phyloP scores from a whole-genome alignment of 2,329 filamentous ascomycete genomes.

The Leptographium galeiforme region DNA sequence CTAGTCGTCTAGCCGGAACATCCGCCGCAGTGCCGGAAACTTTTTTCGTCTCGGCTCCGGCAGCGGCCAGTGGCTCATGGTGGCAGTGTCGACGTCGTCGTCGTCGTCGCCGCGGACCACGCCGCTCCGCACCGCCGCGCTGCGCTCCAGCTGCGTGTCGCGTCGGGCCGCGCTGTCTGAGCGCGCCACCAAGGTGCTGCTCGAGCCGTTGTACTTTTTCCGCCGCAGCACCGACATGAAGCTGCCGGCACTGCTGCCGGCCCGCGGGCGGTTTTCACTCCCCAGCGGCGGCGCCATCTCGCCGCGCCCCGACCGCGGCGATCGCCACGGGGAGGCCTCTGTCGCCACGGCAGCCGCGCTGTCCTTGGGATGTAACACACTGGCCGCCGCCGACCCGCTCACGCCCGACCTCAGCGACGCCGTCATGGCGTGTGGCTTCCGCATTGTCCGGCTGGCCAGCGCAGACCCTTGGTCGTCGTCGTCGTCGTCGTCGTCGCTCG shows the following conservation, averaged over 20 bases:
- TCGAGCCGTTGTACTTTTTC: slow-evolving; percentile 32
- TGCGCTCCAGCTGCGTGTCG: slow-evolving; percentile 50
- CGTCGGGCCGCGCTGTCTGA: slow-evolving; percentile 45
- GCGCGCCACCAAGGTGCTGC: slow-evolving; percentile 20
- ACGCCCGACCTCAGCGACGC: neutral
- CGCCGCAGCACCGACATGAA: slow-evolving; percentile 51
- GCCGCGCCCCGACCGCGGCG: slow-evolving; percentile 29
- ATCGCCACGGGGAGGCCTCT: slow-evolving; percentile 11
- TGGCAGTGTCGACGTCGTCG: slow-evolving; percentile 13
- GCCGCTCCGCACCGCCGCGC: slow-evolving; percentile 26
- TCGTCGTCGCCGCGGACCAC: neutral
- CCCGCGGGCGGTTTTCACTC: neutral
- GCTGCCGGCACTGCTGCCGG: slow-evolving; percentile 25
- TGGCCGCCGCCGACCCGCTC: neutral
- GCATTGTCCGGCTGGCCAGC: neutral
- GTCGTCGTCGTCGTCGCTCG: slow-evolving; percentile 45
- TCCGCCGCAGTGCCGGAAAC: slow-evolving; percentile 51
- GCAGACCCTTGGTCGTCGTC: neutral
- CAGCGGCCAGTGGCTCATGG: neutral
- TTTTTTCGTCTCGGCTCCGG: slow-evolving; percentile 37
- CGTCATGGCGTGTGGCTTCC: neutral
- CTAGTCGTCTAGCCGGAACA: slow-evolving; percentile 40
- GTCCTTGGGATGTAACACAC: no score
- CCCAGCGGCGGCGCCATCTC: slow-evolving; percentile 11
- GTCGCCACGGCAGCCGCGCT: neutral